phyloP scores from a whole-genome alignment of 768 basidiomycete species.

The Gymnopilus dilepis region DNA sequence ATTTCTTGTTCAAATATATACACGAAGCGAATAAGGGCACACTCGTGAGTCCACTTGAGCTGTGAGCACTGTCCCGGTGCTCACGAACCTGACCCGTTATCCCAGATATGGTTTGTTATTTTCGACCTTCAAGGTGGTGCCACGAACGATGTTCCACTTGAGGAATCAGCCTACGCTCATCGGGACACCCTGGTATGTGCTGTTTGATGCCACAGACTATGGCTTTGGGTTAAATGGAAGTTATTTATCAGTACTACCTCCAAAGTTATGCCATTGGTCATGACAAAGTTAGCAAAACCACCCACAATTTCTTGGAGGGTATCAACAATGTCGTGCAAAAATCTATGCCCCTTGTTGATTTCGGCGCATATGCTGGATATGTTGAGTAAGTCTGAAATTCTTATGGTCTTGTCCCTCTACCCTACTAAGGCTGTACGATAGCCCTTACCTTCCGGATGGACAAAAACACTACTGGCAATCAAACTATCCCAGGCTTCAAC shows the following conservation, averaged over 20 bases:
- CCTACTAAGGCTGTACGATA: neutral
- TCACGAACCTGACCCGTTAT: neutral
- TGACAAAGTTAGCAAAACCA: constrained; percentile 12
- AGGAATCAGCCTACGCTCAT: constrained; percentile 10
- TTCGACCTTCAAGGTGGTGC: constrained; percentile 14
- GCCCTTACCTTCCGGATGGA: constrained; percentile 12
- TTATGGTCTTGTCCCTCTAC: neutral
- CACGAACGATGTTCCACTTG: constrained; percentile 6
- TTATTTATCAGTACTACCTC: constrained; percentile 8
- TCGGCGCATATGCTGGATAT: constrained; percentile 13
- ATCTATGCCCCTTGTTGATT: constrained; percentile 9
- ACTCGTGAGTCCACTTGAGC: neutral
- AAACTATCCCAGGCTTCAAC: constrained; percentile 11
- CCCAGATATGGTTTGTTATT: constrained; percentile 12
- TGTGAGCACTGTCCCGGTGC: neutral
- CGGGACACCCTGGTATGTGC: constrained; percentile 12
- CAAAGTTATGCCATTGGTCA: constrained; percentile 13
- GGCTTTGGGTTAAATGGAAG: no score
- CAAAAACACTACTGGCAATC: constrained; percentile 6
- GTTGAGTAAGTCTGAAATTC: constrained; percentile 8
- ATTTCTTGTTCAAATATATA: constrained; percentile 12
- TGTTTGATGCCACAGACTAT: no score
- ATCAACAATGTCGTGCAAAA: constrained; percentile 9
- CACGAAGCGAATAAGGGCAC: constrained; percentile 12
- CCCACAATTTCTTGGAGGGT: constrained; percentile 7